A percentile compares a stretch with the other conserved stretches of the same genome.
Evolutionary conservation across 2,329 filamentous ascomycete genomes (phyloP).

Genomic region (Cordyceps farinosa): DNA sequence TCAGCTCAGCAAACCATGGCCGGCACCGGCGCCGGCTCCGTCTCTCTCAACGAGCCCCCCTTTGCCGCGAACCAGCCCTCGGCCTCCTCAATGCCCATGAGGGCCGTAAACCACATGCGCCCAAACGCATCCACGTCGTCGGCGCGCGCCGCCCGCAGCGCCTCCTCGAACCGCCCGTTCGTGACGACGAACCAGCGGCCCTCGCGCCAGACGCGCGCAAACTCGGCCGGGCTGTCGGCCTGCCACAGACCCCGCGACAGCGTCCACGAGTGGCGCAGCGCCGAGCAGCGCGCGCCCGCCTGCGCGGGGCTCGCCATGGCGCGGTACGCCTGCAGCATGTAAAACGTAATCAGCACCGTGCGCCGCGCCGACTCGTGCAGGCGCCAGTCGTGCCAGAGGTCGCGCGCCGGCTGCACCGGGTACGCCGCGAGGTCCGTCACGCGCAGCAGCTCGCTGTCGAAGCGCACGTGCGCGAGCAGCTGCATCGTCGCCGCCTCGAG

Average conservation of each 20-base stretch:
- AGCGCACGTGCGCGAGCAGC: constrained; percentile 32
- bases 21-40: not conserved
- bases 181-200: constrained; percentile 35
- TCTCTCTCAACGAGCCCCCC: constrained; percentile 5
- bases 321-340: constrained; percentile 39
- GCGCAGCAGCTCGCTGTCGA: constrained; percentile 24
- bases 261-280: constrained; percentile 37
- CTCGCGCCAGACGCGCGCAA: constrained; percentile 36
- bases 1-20: not conserved
- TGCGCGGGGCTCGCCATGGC: constrained; percentile 28
- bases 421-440: constrained; percentile 28
- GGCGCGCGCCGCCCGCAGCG: constrained; percentile 35
- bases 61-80: constrained; percentile 17
- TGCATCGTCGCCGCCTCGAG: constrained; percentile 34
- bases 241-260: constrained; percentile 38
- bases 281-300: constrained; percentile 27
- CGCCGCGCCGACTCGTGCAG: constrained; percentile 52
- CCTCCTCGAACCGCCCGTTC: constrained; percentile 26
- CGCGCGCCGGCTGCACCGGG: constrained; percentile 38
- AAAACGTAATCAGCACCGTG: constrained; percentile 47
- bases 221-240: constrained; percentile 34
- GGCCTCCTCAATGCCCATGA: constrained; percentile 18
- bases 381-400: constrained; percentile 50
- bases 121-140: constrained; percentile 44
- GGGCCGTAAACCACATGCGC: constrained; percentile 26